These are phyloP conservation scores for Tetradesmus obliquus DNA, from an alignment of 139 green algal species.

Conservation along the genomic window DNA sequence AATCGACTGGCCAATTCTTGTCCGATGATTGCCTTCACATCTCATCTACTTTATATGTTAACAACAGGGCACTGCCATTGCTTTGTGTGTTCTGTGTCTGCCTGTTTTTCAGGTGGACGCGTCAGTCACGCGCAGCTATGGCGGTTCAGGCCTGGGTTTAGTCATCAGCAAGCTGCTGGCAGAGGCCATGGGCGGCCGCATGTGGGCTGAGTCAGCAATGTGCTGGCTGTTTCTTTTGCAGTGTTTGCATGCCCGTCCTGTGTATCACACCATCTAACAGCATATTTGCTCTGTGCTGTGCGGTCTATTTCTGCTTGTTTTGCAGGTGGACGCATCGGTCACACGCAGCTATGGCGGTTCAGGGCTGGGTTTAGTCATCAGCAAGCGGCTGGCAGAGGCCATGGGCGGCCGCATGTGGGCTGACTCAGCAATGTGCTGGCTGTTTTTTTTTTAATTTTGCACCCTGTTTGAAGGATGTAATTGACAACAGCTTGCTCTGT, in stretches of 20 bases:
- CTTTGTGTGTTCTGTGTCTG: neutral
- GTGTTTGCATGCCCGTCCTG: too few relatives aligned
- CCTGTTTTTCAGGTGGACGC: conserved; percentile 49
- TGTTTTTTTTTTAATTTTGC: too few relatives aligned
- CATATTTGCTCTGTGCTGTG: too few relatives aligned
- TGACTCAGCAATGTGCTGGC: too few relatives aligned
- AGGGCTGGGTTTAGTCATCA: conserved; percentile 87
- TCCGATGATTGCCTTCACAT: too few relatives aligned
- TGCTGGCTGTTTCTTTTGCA: too few relatives aligned
- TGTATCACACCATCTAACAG: too few relatives aligned
- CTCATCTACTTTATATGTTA: too few relatives aligned
- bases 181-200: conserved; percentile 82
- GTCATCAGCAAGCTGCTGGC: conserved; percentile 85
- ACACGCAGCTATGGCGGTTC: conserved; percentile 82
- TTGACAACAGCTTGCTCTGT: too few relatives aligned
- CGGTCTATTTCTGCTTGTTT: neutral
- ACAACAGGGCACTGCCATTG: too few relatives aligned
- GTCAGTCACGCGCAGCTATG: conserved; percentile 72
- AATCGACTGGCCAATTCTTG: too few relatives aligned
- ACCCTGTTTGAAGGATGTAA: too few relatives aligned
- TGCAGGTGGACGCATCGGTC: conserved; percentile 53
- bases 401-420: conserved; percentile 88
- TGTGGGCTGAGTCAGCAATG: conserved; percentile 75
- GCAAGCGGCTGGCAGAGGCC: conserved; percentile 80
- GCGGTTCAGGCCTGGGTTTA: conserved; percentile 86